Base-by-base conservation (phyloP, 768 basidiomycete genomes). In the Leccinum fibrillosum region DNA sequence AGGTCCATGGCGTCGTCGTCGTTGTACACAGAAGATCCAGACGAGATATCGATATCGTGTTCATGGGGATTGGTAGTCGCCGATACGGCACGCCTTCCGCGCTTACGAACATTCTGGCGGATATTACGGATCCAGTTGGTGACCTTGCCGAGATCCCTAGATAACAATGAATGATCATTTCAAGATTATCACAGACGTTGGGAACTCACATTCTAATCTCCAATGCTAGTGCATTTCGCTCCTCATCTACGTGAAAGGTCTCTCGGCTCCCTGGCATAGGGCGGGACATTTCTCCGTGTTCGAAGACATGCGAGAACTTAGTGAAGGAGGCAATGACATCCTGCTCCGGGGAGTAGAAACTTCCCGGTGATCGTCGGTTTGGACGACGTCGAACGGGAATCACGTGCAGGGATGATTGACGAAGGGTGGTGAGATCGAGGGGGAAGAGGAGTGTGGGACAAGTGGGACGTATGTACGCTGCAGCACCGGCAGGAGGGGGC, bases 41-140 rank as follows among this genome's bases (percentile, higher is more conserved):
- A 77, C 1, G 78, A 78, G 23, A 23, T 23, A 23, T 23, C 23
- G n/a, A 70, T 75, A 52, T 80, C 73, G 34, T 82, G 84, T 23
- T 85, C 86, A n/a, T 65, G 68, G 23, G 52, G 54, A 52, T 72
- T 52, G 61, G 64, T 48, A 47, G 76, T 52, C 76, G 80, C 13
- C 28, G 65, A 55, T 26, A 23, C 23, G 23, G 23, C 69, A 61
- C 75, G 82, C 73, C 79, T 84, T 56, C 82, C 80, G 23, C 89
- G 84, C 72, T 86, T 90, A 44, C 89, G 76, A 17, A 89, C 81
- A 17, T 88, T 88, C 74, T 92, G 90, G 37, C 90, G 82, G 57
- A 91, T 78, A 67, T 92, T 92, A 35, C 90, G 80, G 78, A 92
- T 92, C 90, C 90, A 92, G 70, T 92, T 92, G 17, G 90, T 90